phyloP scores from a whole-genome alignment of 495 filamentous ascomycete genomes.

The Talaromyces borbonicus region DNA sequence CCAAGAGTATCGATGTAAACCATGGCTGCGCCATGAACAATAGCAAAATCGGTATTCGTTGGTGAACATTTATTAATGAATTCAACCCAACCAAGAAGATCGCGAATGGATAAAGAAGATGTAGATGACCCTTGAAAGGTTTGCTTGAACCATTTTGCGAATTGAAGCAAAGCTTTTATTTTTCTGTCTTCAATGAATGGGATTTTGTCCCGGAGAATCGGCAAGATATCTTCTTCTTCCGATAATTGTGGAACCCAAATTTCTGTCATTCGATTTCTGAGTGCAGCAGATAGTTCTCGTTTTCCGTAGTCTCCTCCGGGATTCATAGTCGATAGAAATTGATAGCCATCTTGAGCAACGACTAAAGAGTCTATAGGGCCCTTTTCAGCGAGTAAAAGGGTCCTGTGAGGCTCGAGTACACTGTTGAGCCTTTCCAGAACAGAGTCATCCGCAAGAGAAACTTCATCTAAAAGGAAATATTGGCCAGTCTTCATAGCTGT shows the following conservation, averaged over 20 bases:
- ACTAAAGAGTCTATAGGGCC: constrained; percentile 73
- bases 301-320: constrained; percentile 98
- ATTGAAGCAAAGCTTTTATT: constrained; percentile 59
- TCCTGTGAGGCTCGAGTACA: constrained; percentile 83
- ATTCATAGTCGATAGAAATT: constrained; percentile 98
- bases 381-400: constrained; percentile 87
- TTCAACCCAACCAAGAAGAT: constrained; percentile 85
- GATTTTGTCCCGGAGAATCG: constrained; percentile 75
- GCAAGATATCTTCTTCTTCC: constrained; percentile 72
- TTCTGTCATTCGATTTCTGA: constrained; percentile 95
- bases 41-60: constrained; percentile 42
- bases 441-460: constrained; percentile 95
- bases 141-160: constrained; percentile 84
- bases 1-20: constrained; percentile 93
- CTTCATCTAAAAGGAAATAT: constrained; percentile 93
- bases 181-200: constrained; percentile 36
- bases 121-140: constrained; percentile 63
- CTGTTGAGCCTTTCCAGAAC: constrained; percentile 95
- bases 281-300: constrained; percentile 85
- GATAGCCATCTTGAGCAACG: constrained; percentile 70
- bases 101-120: constrained; percentile 74
- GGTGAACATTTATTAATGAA: constrained; percentile 64
- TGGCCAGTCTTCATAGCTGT: constrained; percentile 84
- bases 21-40: constrained; percentile 85
- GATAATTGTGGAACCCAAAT: constrained; percentile 88